phyloP scores from a whole-genome alignment of 2,329 filamentous ascomycete genomes.

The Scedosporium minutisporum region DNA sequence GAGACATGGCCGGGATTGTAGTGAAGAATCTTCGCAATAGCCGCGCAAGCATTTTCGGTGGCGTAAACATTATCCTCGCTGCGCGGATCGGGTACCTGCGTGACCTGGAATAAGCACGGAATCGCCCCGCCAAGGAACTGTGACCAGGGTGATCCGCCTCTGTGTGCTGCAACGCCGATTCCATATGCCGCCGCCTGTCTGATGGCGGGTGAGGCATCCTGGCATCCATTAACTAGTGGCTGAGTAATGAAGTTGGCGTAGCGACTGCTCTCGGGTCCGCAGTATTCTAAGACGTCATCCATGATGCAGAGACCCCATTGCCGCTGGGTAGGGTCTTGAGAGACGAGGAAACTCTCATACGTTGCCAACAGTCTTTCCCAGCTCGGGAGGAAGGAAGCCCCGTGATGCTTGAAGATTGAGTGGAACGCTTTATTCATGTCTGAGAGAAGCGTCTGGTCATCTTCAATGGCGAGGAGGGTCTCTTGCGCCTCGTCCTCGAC shows the following conservation, averaged over 20 bases:
- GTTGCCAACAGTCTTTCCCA: conserved; percentile 82
- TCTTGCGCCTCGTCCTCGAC: conserved; percentile 87
- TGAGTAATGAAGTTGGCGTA: conserved; percentile 81
- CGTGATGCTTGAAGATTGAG: conserved; percentile 96
- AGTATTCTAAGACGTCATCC: conserved; percentile 97
- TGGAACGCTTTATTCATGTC: conserved; percentile 99
- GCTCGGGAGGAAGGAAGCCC: conserved; percentile 68
- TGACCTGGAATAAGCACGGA: conserved; percentile 75
- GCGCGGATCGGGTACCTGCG: conserved; percentile 69
- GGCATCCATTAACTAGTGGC: conserved; percentile 77
- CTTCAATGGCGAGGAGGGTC: conserved; percentile 81
- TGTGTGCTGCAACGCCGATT: conserved; percentile 88
- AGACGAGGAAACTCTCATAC: conserved; percentile 77
- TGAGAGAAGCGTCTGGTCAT: conserved; percentile 90
- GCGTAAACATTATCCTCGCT: conserved; percentile 92
- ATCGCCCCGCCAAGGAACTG: conserved; percentile 76
- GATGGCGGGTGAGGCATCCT: conserved; percentile 79
- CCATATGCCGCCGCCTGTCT: conserved; percentile 94
- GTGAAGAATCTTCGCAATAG: conserved; percentile 93
- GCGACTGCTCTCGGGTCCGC: conserved; percentile 75
- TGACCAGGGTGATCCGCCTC: conserved; percentile 78
- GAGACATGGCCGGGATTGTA: conserved; percentile 71
- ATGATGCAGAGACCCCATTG: conserved; percentile 99
- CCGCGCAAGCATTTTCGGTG: conserved; percentile 93
- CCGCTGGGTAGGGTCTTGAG: conserved; percentile 75